These are phyloP conservation scores for Tilletia indica DNA, from an alignment of 1,284 basidiomycete species.

Conservation along the genomic window DNA sequence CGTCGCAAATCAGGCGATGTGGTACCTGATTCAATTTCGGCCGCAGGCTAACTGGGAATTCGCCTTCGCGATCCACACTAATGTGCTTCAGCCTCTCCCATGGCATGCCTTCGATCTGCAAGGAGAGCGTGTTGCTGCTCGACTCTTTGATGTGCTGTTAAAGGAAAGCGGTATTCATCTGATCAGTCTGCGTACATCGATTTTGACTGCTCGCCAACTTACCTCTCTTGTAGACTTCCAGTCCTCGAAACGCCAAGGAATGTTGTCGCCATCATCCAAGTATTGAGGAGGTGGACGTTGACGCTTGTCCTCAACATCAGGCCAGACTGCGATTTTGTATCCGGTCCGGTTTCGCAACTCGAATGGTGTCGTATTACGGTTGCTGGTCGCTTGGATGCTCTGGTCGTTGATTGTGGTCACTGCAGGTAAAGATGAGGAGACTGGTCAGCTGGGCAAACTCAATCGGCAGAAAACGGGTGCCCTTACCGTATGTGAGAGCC, in stretches of 20 bases:
- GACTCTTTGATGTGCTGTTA: conserved; percentile 36
- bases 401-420: conserved; percentile 72
- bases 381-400: conserved; percentile 50
- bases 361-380: conserved; percentile 83
- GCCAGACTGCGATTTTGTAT: conserved; percentile 59
- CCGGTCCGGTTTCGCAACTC: conserved; percentile 88
- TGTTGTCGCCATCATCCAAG: conserved; percentile 68
- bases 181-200: neutral
- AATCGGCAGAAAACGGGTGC: neutral
- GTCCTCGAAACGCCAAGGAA: conserved; percentile 97
- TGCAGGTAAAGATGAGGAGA: neutral
- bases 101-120: conserved; percentile 75
- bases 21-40: conserved; percentile 74
- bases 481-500: conserved; percentile 65
- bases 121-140: conserved; percentile 43
- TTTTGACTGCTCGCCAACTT: neutral
- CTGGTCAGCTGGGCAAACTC: neutral
- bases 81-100: conserved; percentile 90
- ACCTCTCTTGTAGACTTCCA: conserved; percentile 86
- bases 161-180: neutral
- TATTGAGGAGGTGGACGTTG: conserved; percentile 50
- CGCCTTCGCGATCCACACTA: conserved; percentile 90
- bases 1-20: conserved; percentile 83
- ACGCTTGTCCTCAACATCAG: conserved; percentile 62
- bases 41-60: conserved; percentile 80